These are phyloP conservation scores for Phaeosphaeriaceae sp. DNA, from an alignment of 2,329 filamentous ascomycete species.

Conservation along the genomic window DNA sequence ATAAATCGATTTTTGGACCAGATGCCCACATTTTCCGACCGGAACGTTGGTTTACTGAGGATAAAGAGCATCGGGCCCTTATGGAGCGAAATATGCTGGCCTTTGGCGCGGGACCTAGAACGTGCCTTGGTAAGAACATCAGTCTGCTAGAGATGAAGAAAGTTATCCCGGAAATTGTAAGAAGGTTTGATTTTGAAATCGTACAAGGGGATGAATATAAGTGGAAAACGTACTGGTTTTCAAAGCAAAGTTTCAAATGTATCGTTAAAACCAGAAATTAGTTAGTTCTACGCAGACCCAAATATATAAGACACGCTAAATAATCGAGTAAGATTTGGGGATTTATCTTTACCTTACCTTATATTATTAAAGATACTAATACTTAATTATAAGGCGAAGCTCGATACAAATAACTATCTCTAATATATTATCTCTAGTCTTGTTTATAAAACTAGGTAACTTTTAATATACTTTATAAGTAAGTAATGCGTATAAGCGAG, in stretches of 20 bases:
- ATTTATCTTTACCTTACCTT: too few species aligned
- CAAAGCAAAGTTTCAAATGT: conserved; percentile 9
- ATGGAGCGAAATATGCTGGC: conserved; percentile 17
- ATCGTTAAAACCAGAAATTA: background rate
- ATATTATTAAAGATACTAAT: too few species aligned
- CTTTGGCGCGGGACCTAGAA: conserved; percentile 28
- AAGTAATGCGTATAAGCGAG: too few species aligned
- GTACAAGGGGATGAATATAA: conserved; percentile 1
- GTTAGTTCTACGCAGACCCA: too few species aligned
- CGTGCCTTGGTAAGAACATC: conserved; percentile 34
- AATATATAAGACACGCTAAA: too few species aligned
- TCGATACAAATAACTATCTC: too few species aligned
- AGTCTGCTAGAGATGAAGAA: conserved; percentile 29
- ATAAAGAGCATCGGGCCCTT: conserved; percentile 6
- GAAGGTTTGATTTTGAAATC: conserved; percentile 22
- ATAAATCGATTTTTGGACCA: conserved; percentile 48
- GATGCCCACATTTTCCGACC: conserved; percentile 51
- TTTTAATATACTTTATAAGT: too few species aligned
- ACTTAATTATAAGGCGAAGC: too few species aligned
- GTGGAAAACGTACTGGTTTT: conserved; percentile 13
- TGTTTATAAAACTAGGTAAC: too few species aligned
- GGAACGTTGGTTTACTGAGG: conserved; percentile 49
- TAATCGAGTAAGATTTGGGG: too few species aligned
- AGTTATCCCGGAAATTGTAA: conserved; percentile 27
- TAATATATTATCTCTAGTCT: too few species aligned